These are phyloP conservation scores for Candida sp. DNA, from an alignment of 1,139 yeast genomes.

Conservation along the genomic window DNA sequence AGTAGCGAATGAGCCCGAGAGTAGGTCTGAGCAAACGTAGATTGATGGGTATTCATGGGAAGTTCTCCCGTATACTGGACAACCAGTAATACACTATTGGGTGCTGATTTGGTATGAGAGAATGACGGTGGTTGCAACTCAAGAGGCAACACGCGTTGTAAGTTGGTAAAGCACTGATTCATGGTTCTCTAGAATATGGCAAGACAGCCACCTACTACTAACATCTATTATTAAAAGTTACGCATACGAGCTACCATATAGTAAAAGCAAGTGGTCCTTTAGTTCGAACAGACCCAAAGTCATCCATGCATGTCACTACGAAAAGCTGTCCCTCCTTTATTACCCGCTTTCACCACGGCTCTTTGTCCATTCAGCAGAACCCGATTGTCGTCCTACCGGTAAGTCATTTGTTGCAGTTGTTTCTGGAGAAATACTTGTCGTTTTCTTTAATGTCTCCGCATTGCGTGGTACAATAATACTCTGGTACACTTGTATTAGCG, in stretches of 20 bases:
- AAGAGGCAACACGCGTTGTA: no score
- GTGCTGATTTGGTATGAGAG: no score
- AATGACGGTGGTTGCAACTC: no score
- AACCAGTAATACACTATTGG: no score
- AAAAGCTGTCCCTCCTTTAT: neutral
- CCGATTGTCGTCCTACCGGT: constrained; percentile 70
- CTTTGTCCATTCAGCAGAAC: constrained; percentile 74
- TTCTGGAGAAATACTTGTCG: constrained; percentile 12
- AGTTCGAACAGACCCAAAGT: neutral
- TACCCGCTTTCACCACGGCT: constrained; percentile 78
- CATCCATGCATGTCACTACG: neutral
- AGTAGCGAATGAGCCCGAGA: neutral
- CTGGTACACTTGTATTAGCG: constrained; percentile 24
- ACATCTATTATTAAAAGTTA: no score
- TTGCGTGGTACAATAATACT: constrained; percentile 28
- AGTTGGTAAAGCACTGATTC: no score
- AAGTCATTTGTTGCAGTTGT: constrained; percentile 13
- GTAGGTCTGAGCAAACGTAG: neutral
- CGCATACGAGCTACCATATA: no score
- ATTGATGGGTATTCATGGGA: no score
- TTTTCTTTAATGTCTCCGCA: constrained; percentile 19
- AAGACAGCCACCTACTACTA: no score
- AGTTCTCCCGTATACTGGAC: no score
- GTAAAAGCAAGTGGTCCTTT: neutral
- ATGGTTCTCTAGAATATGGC: no score